These are phyloP conservation scores for Litchi chinensis DNA, from an alignment of 345 rosid species.

Conservation along the genomic window DNA sequence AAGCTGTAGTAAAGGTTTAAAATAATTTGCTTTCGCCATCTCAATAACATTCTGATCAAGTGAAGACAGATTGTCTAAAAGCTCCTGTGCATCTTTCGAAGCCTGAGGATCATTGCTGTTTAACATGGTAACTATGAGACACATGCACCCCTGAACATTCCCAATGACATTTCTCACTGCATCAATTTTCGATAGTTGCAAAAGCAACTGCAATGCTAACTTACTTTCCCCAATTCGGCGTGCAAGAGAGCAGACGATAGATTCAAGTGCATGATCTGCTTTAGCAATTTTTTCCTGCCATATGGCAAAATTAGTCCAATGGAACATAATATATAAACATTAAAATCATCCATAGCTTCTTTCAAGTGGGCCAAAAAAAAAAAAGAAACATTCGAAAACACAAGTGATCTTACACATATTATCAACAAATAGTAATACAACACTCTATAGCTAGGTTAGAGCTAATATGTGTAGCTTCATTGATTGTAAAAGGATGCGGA, in stretches of 20 bases:
- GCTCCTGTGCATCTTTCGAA: conserved; percentile 22
- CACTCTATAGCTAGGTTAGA: neutral
- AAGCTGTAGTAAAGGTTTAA: conserved; percentile 31
- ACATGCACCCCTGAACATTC: conserved; percentile 27
- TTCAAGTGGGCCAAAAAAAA: neutral
- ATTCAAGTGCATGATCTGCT: conserved; percentile 22
- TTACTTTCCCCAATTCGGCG: conserved; percentile 32
- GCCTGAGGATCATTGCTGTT: conserved; percentile 28
- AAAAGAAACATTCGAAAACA: neutral
- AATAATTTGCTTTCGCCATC: conserved; percentile 36
- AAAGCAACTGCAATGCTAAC: conserved; percentile 27
- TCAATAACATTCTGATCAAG: conserved; percentile 28
- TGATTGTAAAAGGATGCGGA: conserved; percentile 8
- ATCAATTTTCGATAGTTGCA: conserved; percentile 24
- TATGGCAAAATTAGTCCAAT: neutral
- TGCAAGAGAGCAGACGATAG: conserved; percentile 32
- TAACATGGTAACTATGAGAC: conserved; percentile 28
- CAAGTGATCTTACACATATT: neutral
- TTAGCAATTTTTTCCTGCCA: conserved; percentile 28
- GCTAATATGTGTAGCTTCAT: neutral
- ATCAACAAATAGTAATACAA: neutral
- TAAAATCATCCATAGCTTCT: neutral
- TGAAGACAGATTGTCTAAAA: conserved; percentile 32
- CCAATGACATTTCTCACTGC: conserved; percentile 23
- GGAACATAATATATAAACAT: neutral